These are phyloP conservation scores for Penicillium flavigenum DNA, from an alignment of 495 filamentous ascomycete species.

Conservation along the genomic window DNA sequence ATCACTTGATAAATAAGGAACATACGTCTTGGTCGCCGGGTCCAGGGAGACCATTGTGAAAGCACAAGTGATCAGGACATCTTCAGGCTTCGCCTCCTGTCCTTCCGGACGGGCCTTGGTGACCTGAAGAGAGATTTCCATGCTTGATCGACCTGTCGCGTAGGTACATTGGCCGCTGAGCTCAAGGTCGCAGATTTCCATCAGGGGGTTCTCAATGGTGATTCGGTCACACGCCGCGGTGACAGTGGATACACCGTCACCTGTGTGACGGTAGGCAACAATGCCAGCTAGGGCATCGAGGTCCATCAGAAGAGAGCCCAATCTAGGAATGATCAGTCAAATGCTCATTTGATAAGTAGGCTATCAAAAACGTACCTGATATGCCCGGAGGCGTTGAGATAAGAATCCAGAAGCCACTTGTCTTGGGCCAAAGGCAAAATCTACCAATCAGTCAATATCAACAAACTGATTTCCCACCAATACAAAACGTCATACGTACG, in stretches of 20 bases:
- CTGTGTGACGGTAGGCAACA: conserved; percentile 80
- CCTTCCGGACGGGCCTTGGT: conserved; percentile 61
- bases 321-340: conserved; percentile 31
- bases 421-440: conserved; percentile 65
- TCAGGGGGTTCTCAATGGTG: conserved; percentile 69
- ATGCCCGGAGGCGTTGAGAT: conserved; percentile 65
- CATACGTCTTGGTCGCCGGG: conserved; percentile 67
- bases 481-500: conserved; percentile 38
- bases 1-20: conserved; percentile 6
- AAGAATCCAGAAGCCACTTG: conserved; percentile 69
- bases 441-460: conserved; percentile 38
- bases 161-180: conserved; percentile 79
- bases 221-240: conserved; percentile 82
- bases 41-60: conserved; percentile 86
- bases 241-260: conserved; percentile 71
- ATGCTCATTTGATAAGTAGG: neutral
- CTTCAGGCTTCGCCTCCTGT: conserved; percentile 58
- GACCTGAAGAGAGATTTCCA: conserved; percentile 78
- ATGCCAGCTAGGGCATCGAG: conserved; percentile 79
- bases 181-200: conserved; percentile 78
- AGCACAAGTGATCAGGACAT: conserved; percentile 73
- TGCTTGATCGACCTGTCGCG: conserved; percentile 74
- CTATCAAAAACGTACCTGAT: conserved; percentile 46
- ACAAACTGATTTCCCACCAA: neutral
- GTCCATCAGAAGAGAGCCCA: conserved; percentile 77